phyloP scores from a whole-genome alignment of 2,329 filamentous ascomycete species.

The Fusarium sp. region DNA sequence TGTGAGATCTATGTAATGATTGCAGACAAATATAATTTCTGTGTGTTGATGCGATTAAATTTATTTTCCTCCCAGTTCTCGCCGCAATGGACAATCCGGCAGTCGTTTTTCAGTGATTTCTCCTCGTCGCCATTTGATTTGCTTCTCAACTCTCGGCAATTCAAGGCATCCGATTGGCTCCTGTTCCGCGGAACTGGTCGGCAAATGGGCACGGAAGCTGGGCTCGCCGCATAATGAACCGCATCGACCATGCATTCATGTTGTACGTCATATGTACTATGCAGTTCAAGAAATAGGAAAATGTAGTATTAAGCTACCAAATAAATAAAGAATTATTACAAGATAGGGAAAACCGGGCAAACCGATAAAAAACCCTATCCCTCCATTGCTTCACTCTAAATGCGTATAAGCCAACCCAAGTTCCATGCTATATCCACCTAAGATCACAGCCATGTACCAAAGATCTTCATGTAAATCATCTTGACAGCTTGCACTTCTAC shows the following conservation, averaged over 20 bases:
- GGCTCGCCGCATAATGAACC: too few relatives aligned
- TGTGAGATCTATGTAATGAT: neutral
- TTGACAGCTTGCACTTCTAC: neutral
- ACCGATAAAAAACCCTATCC: neutral
- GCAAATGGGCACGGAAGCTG: neutral
- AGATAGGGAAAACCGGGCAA: neutral
- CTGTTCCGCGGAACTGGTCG: constrained; percentile 7
- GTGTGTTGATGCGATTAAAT: rapidly evolving
- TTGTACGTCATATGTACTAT: too few relatives aligned
- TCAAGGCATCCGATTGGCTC: constrained; percentile 11
- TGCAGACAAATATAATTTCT: rapidly evolving
- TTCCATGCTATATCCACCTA: too few relatives aligned
- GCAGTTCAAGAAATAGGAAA: too few relatives aligned
- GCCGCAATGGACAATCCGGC: rapidly evolving
- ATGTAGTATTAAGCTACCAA: neutral
- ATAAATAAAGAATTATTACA: too few relatives aligned
- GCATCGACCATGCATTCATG: too few relatives aligned
- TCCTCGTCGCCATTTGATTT: neutral
- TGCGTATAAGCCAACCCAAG: too few relatives aligned
- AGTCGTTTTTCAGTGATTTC: rapidly evolving
- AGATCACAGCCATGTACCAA: neutral
- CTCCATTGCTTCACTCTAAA: too few relatives aligned
- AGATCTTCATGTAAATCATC: neutral
- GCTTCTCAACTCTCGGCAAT: neutral
- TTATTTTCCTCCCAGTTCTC: rapidly evolving